These are phyloP conservation scores for Rhodamnia rubescens DNA, from an alignment of 345 rosid species.

Conservation along the genomic window DNA sequence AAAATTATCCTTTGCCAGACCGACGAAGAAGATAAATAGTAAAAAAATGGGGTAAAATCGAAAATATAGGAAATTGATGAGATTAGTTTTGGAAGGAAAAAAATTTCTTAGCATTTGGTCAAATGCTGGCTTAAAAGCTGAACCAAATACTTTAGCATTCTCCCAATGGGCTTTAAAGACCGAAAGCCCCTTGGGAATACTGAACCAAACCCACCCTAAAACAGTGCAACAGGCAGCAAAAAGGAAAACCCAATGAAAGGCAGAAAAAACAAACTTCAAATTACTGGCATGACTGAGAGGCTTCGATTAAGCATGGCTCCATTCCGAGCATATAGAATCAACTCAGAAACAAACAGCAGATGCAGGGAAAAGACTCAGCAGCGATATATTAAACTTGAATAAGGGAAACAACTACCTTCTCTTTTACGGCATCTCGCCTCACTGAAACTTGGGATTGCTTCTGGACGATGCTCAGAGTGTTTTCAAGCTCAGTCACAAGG, in stretches of 20 bases:
- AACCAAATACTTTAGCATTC: too few relatives aligned
- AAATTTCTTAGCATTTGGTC: too few relatives aligned
- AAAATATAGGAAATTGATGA: too few relatives aligned
- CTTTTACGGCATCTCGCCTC: constrained; percentile 70
- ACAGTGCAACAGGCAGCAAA: background rate
- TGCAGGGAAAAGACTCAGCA: background rate
- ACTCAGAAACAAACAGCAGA: background rate
- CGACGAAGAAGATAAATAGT: too few relatives aligned
- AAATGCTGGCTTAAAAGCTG: too few relatives aligned
- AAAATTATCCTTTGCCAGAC: too few relatives aligned
- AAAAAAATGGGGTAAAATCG: too few relatives aligned
- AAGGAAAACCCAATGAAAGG: background rate
- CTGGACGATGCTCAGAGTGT: constrained; percentile 29
- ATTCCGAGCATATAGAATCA: background rate
- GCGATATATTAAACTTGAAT: background rate
- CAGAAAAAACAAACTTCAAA: background rate
- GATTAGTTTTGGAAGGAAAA: too few relatives aligned
- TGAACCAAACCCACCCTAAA: too few relatives aligned
- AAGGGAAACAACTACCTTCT: constrained; percentile 39
- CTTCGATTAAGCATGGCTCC: background rate
- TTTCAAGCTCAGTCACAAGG: constrained; percentile 52
- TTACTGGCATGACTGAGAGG: background rate
- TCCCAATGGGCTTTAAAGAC: too few relatives aligned
- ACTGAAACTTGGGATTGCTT: constrained; percentile 47
- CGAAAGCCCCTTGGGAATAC: too few relatives aligned